Base-by-base conservation (phyloP, 441 rosid genomes). In the Jatropha podagrica region DNA sequence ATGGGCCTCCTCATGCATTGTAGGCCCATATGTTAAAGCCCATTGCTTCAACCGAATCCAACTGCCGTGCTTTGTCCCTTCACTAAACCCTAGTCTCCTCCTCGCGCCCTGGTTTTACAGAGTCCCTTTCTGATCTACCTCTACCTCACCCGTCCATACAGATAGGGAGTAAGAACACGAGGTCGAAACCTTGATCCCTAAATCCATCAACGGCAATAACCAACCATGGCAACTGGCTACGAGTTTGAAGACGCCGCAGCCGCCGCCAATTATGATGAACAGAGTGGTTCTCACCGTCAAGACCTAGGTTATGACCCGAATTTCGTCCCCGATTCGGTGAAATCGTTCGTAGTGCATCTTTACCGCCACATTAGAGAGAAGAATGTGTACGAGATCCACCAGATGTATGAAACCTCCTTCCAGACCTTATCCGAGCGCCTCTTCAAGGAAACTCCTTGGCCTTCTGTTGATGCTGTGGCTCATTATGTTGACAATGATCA, bases 331-430 rank as follows among this genome's bases (percentile, higher is more conserved):
- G 99, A 95, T 78, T 89, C 97, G 5, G 97, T 95, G 75, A 93
- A 89, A 79, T 86, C 99, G 51, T 93, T 95, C 83, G 95, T 92
- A 65, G 91, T 83, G n/a, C 99, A 95, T 77, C 90, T 95, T 20
- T 93, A 95, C 83, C 92, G 99, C 68, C 91, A 93, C 87, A 95
- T 95, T 49, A 83, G 99, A 69, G 99, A 93, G 85, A 95, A 95
- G 88, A 95, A 93, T 51, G 98, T 95, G 26, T 95, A 93, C 87
- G 99, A 92, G 93, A 95, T 93, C 86, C 98, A 95, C 75, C 97
- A 95, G 93, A 95, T 95, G 98, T 93, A 94, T 83, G 99, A 95
- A 88, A 89, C 90, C 17, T 95, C 98, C 20, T 93, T 95, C 82
- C 98, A 93, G 84, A 89, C 87, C 9, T 82, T 95, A 20, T 95